Evolutionary conservation across 306 rosid genomes (phyloP).

Genomic region (Alnus glutinosa): DNA sequence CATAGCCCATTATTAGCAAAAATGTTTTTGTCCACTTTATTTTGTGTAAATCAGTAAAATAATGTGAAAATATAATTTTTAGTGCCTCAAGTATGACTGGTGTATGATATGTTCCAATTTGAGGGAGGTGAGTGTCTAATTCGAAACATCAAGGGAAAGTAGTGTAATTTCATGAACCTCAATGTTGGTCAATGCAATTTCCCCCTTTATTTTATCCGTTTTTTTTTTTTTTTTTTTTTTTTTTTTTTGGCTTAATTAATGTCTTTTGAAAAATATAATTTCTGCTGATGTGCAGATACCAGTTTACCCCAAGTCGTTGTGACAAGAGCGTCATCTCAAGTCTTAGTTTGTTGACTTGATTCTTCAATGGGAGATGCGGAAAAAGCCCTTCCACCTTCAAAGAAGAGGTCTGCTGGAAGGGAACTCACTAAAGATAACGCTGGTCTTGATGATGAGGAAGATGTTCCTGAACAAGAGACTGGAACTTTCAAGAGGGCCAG

Average conservation of each 20-base stretch:
- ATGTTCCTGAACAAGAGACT: slow-evolving; percentile 51
- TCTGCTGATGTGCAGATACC: slow-evolving; percentile 40
- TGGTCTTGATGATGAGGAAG: slow-evolving; percentile 81
- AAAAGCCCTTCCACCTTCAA: slow-evolving; percentile 62
- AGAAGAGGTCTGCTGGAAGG: slow-evolving; percentile 95
- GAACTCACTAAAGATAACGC: slow-evolving; percentile 82
- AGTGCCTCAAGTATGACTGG: too few species aligned
- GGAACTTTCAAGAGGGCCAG: slow-evolving; percentile 95
- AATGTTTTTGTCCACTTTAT: too few species aligned
- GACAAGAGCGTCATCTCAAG: background rate
- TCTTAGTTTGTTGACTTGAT: slow-evolving; percentile 21
- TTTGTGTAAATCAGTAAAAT: too few species aligned
- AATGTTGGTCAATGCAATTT: background rate
- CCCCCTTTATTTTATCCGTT: background rate
- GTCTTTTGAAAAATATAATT: slow-evolving; percentile 15
- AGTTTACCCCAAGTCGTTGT: slow-evolving; percentile 9
- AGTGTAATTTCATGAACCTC: background rate
- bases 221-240: too few species aligned
- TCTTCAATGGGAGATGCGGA: slow-evolving; percentile 76
- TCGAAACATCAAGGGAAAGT: too few species aligned
- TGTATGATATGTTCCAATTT: too few species aligned
- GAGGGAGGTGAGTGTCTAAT: too few species aligned
- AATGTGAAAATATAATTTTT: too few species aligned
- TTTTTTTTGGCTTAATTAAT: background rate
- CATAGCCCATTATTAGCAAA: too few species aligned